Percentiles rank a stretch among this genome's conserved stretches.
These are phyloP conservation scores for Epichloe amarillans DNA, from an alignment of 2,329 filamentous ascomycete genomes.

Conservation along the genomic window DNA sequence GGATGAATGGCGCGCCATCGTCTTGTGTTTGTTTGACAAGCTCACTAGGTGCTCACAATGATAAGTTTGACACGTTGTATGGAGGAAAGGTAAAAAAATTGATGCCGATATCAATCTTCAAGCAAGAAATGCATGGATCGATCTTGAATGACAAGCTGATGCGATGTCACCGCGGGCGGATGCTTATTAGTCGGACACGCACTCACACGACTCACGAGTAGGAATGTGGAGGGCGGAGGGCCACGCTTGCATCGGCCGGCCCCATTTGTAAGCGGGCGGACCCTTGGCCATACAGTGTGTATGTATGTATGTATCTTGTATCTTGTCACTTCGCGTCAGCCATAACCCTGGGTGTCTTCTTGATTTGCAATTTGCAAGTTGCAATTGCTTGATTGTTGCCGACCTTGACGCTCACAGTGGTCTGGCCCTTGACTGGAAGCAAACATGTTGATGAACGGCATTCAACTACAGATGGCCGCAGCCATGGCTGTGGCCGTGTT, in stretches of 20 bases:
- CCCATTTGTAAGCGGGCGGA: constrained; percentile 2
- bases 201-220: neutral
- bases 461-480: constrained; percentile 30
- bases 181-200: too few relatives aligned
- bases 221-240: neutral
- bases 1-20: neutral
- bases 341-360: neutral
- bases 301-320: neutral
- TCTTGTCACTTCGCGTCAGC: neutral
- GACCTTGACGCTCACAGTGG: too few relatives aligned
- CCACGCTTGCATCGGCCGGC: neutral
- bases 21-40: neutral
- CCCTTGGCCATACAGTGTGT: neutral
- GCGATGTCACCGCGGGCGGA: too few relatives aligned
- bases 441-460: constrained; percentile 33
- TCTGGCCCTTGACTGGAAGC: neutral
- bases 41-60: neutral
- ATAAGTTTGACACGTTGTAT: neutral
- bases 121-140: too few relatives aligned
- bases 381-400: neutral
- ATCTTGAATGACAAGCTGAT: too few relatives aligned
- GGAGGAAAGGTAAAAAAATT: neutral
- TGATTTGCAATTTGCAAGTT: neutral
- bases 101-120: too few relatives aligned
- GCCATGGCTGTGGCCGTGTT: constrained; percentile 36